These are phyloP conservation scores for Lachancea quebecensis DNA, from an alignment of 805 yeast species.

Conservation along the genomic window DNA sequence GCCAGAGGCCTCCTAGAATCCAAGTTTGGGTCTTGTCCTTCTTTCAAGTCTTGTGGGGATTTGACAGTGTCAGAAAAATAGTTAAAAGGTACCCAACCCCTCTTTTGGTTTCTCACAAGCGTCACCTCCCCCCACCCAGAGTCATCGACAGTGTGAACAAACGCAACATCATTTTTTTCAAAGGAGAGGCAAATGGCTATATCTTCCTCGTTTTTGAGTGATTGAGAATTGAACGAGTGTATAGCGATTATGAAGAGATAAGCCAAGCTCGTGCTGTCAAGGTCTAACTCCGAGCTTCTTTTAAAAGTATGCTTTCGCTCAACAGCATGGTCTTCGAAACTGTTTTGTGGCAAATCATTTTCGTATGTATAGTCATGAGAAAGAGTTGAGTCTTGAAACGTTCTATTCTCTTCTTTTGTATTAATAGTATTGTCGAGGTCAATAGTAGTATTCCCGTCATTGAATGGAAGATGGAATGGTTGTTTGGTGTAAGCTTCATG, in stretches of 20 bases:
- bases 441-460: not conserved
- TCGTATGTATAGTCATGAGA: slow-evolving; percentile 2
- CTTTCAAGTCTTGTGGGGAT: slow-evolving; percentile 9
- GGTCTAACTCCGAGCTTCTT: slow-evolving; percentile 15
- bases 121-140: slow-evolving; percentile 90
- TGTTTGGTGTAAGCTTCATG: slow-evolving; percentile 4
- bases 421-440: not conserved
- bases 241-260: slow-evolving; percentile 50
- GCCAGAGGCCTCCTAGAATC: slow-evolving; percentile 45
- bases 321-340: not conserved
- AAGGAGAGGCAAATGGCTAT: slow-evolving; percentile 69
- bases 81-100: slow-evolving; percentile 87
- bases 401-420: not conserved
- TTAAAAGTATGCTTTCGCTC: slow-evolving; percentile 19
- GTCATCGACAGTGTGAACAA: slow-evolving; percentile 70
- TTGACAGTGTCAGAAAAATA: slow-evolving; percentile 49
- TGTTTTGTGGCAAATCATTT: not conserved
- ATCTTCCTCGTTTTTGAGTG: slow-evolving; percentile 59
- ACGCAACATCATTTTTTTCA: slow-evolving; percentile 61
- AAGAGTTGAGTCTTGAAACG: not conserved
- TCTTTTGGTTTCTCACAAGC: slow-evolving; percentile 47
- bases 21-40: slow-evolving; percentile 9
- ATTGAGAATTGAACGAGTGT: slow-evolving; percentile 50
- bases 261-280: slow-evolving; percentile 40
- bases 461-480: slow-evolving; percentile 1